phyloP scores from a whole-genome alignment of 2,329 filamentous ascomycete genomes.

The Lecanosticta acicola region DNA sequence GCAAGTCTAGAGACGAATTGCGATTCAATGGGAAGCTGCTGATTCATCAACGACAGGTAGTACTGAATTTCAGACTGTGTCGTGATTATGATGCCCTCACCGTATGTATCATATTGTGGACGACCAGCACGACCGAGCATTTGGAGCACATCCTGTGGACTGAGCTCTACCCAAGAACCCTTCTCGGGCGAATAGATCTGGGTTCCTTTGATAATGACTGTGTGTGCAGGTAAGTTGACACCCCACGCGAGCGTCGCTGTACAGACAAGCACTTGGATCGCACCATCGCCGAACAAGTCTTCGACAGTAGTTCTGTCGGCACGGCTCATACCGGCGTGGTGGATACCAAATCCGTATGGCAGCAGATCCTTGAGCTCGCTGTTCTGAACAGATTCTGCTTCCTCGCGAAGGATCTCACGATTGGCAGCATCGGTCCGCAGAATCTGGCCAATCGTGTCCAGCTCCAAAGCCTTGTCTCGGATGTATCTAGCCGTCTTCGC shows the following conservation, averaged over 20 bases:
- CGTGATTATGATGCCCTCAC: constrained; percentile 97
- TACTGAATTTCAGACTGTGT: constrained; percentile 94
- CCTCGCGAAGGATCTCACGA: constrained; percentile 79
- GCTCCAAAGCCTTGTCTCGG: constrained; percentile 91
- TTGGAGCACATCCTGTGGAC: constrained; percentile 93
- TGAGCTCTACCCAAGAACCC: constrained; percentile 96
- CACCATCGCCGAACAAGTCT: constrained; percentile 84
- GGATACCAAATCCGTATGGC: constrained; percentile 95
- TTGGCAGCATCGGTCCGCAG: constrained; percentile 87
- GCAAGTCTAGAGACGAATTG: constrained; percentile 89
- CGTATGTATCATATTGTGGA: constrained; percentile 95
- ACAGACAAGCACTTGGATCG: constrained; percentile 91
- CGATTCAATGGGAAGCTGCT: constrained; percentile 95
- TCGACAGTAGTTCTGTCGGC: constrained; percentile 94
- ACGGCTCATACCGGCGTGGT: constrained; percentile 95
- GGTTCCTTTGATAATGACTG: constrained; percentile 97
- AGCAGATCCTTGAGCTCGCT: constrained; percentile 86
- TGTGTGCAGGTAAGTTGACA: constrained; percentile 95
- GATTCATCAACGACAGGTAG: constrained; percentile 92
- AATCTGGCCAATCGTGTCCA: constrained; percentile 95
- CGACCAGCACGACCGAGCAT: constrained; percentile 97
- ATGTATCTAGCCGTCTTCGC: constrained; percentile 96
- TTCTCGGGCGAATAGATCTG: constrained; percentile 98
- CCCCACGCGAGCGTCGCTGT: constrained; percentile 98
- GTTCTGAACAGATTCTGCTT: constrained; percentile 76